phyloP scores from a whole-genome alignment of 805 yeast species.

The Osmozyma mogii region DNA sequence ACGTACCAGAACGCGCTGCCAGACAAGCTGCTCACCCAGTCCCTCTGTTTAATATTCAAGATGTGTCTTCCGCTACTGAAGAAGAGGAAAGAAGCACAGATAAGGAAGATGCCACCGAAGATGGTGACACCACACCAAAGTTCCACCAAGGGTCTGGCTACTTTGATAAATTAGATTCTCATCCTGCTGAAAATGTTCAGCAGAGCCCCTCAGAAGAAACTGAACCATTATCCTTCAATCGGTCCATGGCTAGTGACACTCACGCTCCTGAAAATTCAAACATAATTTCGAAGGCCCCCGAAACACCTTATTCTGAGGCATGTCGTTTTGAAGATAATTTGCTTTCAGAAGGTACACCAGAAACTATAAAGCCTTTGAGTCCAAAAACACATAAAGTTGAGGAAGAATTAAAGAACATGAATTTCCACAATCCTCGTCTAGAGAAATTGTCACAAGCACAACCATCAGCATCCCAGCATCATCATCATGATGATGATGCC shows the following conservation, averaged over 20 bases:
- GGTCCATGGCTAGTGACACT: not conserved
- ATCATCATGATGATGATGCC: constrained; percentile 5
- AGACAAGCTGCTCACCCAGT: not conserved
- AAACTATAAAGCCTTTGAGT: constrained; percentile 23
- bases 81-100: too few species aligned
- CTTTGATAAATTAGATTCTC: constrained; percentile 4
- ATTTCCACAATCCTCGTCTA: constrained; percentile 12
- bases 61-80: too few species aligned
- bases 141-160: constrained; percentile 15
- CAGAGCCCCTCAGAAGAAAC: not conserved
- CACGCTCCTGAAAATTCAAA: not conserved
- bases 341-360: constrained; percentile 8
- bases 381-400: constrained; percentile 27
- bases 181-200: not conserved
- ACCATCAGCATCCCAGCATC: not conserved
- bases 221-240: not conserved
- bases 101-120: constrained; percentile 1
- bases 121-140: constrained; percentile 6
- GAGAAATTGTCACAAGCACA: not conserved
- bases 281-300: too few species aligned
- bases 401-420: constrained; percentile 23
- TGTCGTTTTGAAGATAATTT: constrained; percentile 2
- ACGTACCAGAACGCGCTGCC: constrained; percentile 1
- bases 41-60: constrained; percentile 1
- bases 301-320: constrained; percentile 5